These are phyloP conservation scores for Apiotrichum sp. DNA, from an alignment of 1,284 basidiomycete genomes.

Conservation along the genomic window DNA sequence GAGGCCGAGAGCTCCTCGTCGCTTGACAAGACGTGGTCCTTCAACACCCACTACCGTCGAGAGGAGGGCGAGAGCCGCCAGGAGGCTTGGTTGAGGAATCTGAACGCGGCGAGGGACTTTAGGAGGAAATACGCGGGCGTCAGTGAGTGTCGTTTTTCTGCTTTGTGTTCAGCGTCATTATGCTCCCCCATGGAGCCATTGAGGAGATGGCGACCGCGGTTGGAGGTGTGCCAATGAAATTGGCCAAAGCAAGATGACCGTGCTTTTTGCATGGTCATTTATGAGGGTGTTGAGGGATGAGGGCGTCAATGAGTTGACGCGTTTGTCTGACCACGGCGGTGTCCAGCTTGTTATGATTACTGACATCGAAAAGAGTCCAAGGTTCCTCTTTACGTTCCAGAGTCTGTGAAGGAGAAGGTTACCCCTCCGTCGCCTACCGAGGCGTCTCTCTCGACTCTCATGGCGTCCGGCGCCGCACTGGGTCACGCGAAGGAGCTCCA, in stretches of 20 bases:
- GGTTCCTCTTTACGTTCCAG: constrained; percentile 25
- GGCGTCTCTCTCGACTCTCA: constrained; percentile 70
- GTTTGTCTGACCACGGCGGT: too few species aligned
- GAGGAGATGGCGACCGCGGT: too few species aligned
- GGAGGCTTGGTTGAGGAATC: constrained; percentile 39
- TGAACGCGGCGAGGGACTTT: constrained; percentile 37
- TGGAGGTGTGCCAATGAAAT: too few species aligned
- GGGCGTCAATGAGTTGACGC: too few species aligned
- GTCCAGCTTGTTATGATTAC: too few species aligned
- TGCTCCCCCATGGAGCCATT: too few species aligned
- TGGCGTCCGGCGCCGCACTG: constrained; percentile 89
- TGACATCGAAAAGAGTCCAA: constrained; percentile 4
- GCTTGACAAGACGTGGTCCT: neutral
- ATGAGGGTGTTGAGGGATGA: too few species aligned
- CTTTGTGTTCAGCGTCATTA: too few species aligned
- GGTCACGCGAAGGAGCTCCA: constrained; percentile 79
- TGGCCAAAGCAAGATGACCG: too few species aligned
- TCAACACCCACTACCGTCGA: neutral
- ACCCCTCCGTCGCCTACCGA: constrained; percentile 17
- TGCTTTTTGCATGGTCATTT: too few species aligned
- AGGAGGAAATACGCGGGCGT: constrained; percentile 27
- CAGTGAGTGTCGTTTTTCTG: constrained; percentile 20
- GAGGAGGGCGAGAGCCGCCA: constrained; percentile 24
- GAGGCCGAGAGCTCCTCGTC: neutral
- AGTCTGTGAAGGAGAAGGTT: constrained; percentile 6